Evolutionary conservation across 805 yeast genomes (phyloP).

Genomic region (Candida suzukii): DNA sequence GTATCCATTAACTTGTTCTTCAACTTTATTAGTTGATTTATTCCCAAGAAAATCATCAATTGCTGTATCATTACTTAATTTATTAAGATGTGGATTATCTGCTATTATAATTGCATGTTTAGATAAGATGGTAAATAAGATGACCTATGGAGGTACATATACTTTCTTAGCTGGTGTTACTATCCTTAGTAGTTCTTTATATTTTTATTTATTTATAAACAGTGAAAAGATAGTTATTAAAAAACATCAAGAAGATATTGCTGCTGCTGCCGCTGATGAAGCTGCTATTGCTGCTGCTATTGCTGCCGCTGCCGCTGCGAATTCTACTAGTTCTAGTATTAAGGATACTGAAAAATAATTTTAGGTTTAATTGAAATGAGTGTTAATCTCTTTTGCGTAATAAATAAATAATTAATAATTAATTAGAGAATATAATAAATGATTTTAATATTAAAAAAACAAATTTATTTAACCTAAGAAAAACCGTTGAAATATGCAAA

Average conservation of each 20-base stretch:
- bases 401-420: not conserved
- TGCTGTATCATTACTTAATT: conserved; percentile 65
- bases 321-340: too few relatives aligned
- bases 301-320: too few relatives aligned
- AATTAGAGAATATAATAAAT: conserved; percentile 1
- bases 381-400: too few relatives aligned
- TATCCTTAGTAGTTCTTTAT: not conserved
- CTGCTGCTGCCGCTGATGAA: too few relatives aligned
- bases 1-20: conserved; percentile 48
- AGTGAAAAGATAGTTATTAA: not conserved
- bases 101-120: conserved; percentile 68
- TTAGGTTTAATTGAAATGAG: too few relatives aligned
- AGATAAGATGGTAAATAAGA: conserved; percentile 44
- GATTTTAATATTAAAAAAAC: too few relatives aligned
- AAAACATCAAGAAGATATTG: too few relatives aligned
- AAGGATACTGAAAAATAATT: too few relatives aligned
- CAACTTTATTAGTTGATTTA: conserved; percentile 70
- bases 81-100: conserved; percentile 64
- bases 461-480: too few relatives aligned
- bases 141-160: conserved; percentile 73
- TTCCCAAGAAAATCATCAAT: conserved; percentile 67
- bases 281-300: too few relatives aligned
- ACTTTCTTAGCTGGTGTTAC: conserved; percentile 52
- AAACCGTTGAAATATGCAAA: too few relatives aligned
- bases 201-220: not conserved